These are phyloP conservation scores for Vinca major DNA, from an alignment of 305 asterid species.

Conservation along the genomic window DNA sequence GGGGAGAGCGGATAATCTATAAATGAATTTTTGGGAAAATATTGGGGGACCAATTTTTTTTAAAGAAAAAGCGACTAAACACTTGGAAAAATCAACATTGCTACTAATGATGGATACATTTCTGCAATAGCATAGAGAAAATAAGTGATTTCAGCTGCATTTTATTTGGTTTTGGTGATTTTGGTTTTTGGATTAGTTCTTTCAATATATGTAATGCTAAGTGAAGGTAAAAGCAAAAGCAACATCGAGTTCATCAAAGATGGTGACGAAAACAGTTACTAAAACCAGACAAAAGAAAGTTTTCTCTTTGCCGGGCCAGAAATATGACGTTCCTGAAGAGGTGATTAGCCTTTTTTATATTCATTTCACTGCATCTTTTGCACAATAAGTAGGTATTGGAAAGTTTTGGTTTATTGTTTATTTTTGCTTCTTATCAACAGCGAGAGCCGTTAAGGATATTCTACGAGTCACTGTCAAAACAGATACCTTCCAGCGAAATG, in stretches of 20 bases:
- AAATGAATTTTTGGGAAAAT: no score
- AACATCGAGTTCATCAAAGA: conserved; percentile 45
- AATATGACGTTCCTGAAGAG: conserved; percentile 88
- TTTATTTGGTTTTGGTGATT: conserved; percentile 5
- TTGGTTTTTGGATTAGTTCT: conserved; percentile 13
- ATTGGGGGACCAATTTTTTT: no score
- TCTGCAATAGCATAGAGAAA: not conserved
- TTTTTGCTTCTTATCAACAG: conserved; percentile 32
- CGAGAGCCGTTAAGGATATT: conserved; percentile 84
- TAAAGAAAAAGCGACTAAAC: no score
- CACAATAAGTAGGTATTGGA: conserved; percentile 1
- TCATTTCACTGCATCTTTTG: conserved; percentile 1
- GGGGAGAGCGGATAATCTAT: no score
- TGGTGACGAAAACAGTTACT: conserved; percentile 35
- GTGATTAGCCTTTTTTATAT: conserved; percentile 24
- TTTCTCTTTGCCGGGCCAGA: conserved; percentile 84
- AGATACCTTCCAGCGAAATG: conserved; percentile 96
- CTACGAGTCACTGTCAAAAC: conserved; percentile 75
- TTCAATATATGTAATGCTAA: conserved; percentile 29
- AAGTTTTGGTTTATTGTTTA: conserved; percentile 2
- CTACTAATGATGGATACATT: no score
- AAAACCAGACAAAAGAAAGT: conserved; percentile 71
- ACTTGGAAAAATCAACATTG: no score
- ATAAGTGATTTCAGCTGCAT: not conserved
- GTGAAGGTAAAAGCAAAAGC: conserved; percentile 52